Evolutionary conservation across 768 basidiomycete species (phyloP).

Genomic region (Collybiopsis confluens): DNA sequence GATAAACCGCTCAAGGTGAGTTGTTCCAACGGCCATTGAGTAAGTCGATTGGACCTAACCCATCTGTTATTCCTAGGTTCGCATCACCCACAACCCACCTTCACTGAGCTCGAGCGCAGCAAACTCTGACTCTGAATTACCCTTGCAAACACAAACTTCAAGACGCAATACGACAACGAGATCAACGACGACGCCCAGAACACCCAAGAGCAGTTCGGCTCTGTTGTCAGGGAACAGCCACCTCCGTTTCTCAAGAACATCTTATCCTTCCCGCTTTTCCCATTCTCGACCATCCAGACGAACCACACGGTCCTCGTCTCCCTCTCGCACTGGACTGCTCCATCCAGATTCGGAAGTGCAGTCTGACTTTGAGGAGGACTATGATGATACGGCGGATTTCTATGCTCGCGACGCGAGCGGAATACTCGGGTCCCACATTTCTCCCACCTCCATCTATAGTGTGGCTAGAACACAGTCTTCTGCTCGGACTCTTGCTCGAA

Average conservation of each 20-base stretch:
- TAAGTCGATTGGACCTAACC: not conserved
- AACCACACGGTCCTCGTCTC: too few relatives aligned
- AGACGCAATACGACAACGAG: not conserved
- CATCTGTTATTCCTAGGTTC: not conserved
- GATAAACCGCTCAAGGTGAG: not conserved
- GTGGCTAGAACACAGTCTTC: not conserved
- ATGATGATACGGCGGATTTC: conserved; percentile 2
- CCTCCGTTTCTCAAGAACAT: too few relatives aligned
- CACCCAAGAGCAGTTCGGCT: too few relatives aligned
- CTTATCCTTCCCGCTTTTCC: too few relatives aligned
- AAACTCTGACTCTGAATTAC: not conserved
- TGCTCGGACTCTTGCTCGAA: not conserved
- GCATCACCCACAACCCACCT: not conserved
- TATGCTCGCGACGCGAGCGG: not conserved
- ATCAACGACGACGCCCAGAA: not conserved
- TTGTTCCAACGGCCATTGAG: not conserved
- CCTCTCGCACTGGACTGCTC: too few relatives aligned
- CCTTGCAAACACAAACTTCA: not conserved
- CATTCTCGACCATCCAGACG: too few relatives aligned
- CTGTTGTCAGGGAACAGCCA: too few relatives aligned
- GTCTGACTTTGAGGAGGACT: not conserved
- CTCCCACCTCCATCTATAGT: not conserved
- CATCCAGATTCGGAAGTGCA: too few relatives aligned
- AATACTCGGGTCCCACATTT: not conserved
- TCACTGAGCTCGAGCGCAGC: not conserved